These are phyloP conservation scores for Kurtzmaniella natalensis DNA, from an alignment of 1,139 yeast genomes.

Conservation along the genomic window DNA sequence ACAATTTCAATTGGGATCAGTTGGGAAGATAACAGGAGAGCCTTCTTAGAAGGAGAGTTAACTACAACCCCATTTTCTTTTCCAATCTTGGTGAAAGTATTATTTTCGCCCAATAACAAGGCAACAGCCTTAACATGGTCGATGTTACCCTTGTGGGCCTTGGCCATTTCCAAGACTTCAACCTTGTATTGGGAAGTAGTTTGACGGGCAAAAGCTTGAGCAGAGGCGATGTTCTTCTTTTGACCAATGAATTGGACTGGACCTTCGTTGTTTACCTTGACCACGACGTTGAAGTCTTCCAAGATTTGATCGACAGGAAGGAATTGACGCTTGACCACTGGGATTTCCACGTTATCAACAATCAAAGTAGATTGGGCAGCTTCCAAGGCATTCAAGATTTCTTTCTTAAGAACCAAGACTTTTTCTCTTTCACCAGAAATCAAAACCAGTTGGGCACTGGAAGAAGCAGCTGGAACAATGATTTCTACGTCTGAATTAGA, in stretches of 20 bases:
- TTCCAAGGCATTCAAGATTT: slow-evolving; percentile 45
- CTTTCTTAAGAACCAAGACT: slow-evolving; percentile 46
- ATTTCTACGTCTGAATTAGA: slow-evolving; percentile 21
- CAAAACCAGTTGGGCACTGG: slow-evolving; percentile 24
- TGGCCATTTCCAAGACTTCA: slow-evolving; percentile 74
- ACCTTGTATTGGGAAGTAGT: slow-evolving; percentile 49
- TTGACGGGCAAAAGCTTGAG: slow-evolving; percentile 56
- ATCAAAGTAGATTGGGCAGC: slow-evolving; percentile 35
- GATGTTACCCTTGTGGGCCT: slow-evolving; percentile 79
- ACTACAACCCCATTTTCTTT: slow-evolving; percentile 47
- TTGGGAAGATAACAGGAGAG: slow-evolving; percentile 1
- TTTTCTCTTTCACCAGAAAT: slow-evolving; percentile 64
- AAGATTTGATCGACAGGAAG: slow-evolving; percentile 44
- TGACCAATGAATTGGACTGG: slow-evolving; percentile 67
- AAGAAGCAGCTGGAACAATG: slow-evolving; percentile 29
- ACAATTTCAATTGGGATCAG: slow-evolving; percentile 42
- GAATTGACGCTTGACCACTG: slow-evolving; percentile 41
- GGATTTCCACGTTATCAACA: slow-evolving; percentile 38
- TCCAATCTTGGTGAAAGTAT: slow-evolving; percentile 44
- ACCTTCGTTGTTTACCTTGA: slow-evolving; percentile 42
- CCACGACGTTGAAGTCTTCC: slow-evolving; percentile 56
- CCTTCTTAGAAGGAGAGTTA: slow-evolving; percentile 46
- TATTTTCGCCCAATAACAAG: slow-evolving; percentile 54
- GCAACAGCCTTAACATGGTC: slow-evolving; percentile 74
- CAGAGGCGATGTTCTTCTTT: slow-evolving; percentile 49